Base-by-base conservation (phyloP, 1,139 yeast genomes). In the Pichia sp. region DNA sequence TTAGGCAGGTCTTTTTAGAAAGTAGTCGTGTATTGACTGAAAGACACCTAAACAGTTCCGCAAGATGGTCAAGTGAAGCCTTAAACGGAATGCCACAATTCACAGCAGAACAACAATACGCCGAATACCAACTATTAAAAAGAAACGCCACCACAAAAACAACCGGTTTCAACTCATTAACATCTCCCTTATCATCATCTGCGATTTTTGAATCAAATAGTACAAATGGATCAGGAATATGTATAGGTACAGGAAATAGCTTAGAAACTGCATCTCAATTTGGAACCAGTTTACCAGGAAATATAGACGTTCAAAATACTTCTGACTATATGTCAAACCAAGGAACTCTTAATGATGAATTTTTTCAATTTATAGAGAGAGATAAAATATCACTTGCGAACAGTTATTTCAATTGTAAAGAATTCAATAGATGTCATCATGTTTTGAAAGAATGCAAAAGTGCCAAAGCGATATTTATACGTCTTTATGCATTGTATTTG, bases 381-480 rank as follows among this genome's bases (percentile, higher is more conserved):
- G 55, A 52, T 44, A 68, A 68, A 55, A 68, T 83, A 43, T 61
- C 80, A 14, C 70, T 89, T 31, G 97, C 95, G 0, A 81, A 82
- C 53, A 67, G 88, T 0, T 84, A 87, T 62, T 89, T 93, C 71
- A 85, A 82, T 62, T 82, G 91, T 63, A 84, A 87, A 61, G 99
- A 93, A 66, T 91, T 84, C 64, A 95, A 85, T 55, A 71, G 99
- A 36, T 87, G 95, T 55, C 81, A 87, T 2, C 73, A 75, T 59
- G 75, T 75, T 22, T 70, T 91, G 55, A 73, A 73, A 52, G 74
- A 74, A 33, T 79, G 84, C 47, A 68, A 64, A 31, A 76, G 83
- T 54, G 77, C 83, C 2, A 74, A 77, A 51, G 81, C 87, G 16
- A 60, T 75, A 46, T 93, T 91, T 62, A 67, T 90, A 41, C 71